Base-by-base conservation (phyloP, 176 grass and related monocot genomes). In the Oropetium thomaeum region DNA sequence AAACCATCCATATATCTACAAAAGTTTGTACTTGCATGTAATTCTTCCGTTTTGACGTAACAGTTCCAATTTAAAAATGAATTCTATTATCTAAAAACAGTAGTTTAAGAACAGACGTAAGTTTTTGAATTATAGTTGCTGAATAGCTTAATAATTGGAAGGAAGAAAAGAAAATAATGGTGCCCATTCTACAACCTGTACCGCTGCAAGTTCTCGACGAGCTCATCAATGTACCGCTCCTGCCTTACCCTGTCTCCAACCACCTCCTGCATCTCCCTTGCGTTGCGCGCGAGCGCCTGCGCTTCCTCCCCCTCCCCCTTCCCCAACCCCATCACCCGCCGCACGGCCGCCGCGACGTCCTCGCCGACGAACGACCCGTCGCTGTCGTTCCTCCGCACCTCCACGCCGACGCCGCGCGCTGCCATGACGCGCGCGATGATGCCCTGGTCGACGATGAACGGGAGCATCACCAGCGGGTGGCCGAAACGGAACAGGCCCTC, bases 401-500 rank as follows among this genome's bases (percentile, higher is more conserved):
- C 81, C 17, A 81, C 22, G 0, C 84, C 84, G 13, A 87, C 49
- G 5, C 70, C 48, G 10, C 31, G 64, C 19, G 17, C 67, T 3
- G 67, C 59, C 76, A 81, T 45, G 0, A 8, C 25, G 2, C 68
- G 65, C 9, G 84, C 58, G 12, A 54, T 78, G 35, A 91, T 17
- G 1, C 84, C 80, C 30, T 87, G 71, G 73, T 87, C 80, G 0
- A 19, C 4, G 1, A 81, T 1, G 16, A 82, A 44, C 4, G 88
- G 84, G 20, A 90, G 69, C 76, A 87, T 81, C 39, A 87, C 77
- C 1, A 84, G 60, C 13, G 88, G 84, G 25, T 39, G 80, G 2
- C 89, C 81, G 29, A 74, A 91, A 1, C 31, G 51, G 17, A 63
- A 30, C 4, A 53, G 48, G 63, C 84, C 59, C 65, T 91, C 80